Percentiles rank a stretch among this genome's conserved stretches.
Conservation (phyloP, 2,329 filamentous ascomycete genomes). For the Volutella citrinella region DNA sequence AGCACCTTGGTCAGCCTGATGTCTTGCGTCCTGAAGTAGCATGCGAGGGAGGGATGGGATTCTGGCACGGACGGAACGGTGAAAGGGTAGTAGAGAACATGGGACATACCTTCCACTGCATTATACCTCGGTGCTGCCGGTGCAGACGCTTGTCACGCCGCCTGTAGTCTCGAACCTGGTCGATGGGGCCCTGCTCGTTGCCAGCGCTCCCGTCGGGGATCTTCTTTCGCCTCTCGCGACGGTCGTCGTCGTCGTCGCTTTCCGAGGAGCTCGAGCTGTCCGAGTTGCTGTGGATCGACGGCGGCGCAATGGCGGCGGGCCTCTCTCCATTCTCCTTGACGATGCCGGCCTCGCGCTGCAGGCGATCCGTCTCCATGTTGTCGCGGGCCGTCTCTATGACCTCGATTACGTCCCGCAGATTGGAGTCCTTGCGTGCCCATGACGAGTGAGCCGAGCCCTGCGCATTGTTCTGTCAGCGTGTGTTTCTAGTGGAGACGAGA, state of each 20-base stretch:
- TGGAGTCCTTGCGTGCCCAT: conserved; percentile 32
- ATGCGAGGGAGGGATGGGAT: no score
- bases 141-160: conserved; percentile 58
- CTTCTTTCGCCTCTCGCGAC: conserved; percentile 13
- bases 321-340: conserved; percentile 26
- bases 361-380: conserved; percentile 27
- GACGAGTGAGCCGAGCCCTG: conserved; percentile 34
- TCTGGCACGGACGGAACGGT: no score
- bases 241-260: conserved; percentile 21
- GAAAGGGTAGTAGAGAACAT: no score
- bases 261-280: conserved; percentile 29
- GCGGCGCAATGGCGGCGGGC: conserved; percentile 1
- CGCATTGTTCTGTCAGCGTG: no score
- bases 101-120: conserved; percentile 62
- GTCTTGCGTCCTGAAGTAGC: no score
- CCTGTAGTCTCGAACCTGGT: conserved; percentile 58
- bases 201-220: conserved; percentile 34
- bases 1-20: no score
- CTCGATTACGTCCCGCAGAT: conserved; percentile 39
- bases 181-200: conserved; percentile 43
- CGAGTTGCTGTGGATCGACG: conserved; percentile 19
- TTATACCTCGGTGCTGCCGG: conserved; percentile 64
- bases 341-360: conserved; percentile 34
- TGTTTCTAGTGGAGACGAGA: no score
- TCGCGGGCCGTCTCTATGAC: conserved; percentile 44